Conservation (phyloP, 371 early-diverging fungal genomes). For the Haplosporangium sp. region DNA sequence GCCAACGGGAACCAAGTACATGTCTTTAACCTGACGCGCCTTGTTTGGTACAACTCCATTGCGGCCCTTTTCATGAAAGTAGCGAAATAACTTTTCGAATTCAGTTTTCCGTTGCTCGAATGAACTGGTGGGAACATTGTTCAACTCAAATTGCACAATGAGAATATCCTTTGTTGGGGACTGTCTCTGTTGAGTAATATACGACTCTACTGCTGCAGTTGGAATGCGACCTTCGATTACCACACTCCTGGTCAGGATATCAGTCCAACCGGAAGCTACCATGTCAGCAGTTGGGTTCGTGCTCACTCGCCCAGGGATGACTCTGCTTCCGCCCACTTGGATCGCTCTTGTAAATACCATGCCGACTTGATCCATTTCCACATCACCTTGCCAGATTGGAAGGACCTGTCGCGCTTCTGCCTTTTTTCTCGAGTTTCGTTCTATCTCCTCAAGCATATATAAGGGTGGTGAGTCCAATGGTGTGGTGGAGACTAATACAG, state of each 20-base stretch:
- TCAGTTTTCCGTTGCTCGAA: conserved; percentile 37
- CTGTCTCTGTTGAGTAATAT: conserved; percentile 67
- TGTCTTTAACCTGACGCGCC: conserved; percentile 75
- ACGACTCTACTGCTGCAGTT: conserved; percentile 62
- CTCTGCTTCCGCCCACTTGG: conserved; percentile 74
- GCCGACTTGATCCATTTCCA: conserved; percentile 78
- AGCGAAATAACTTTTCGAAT: conserved; percentile 63
- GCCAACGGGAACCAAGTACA: conserved; percentile 77
- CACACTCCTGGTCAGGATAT: conserved; percentile 68
- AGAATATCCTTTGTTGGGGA: conserved; percentile 70
- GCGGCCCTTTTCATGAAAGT: conserved; percentile 70
- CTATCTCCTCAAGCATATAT: conserved; percentile 46
- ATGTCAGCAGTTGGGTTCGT: conserved; percentile 26
- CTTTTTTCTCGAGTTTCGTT: conserved; percentile 12
- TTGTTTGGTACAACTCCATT: conserved; percentile 80
- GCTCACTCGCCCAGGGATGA: conserved; percentile 22
- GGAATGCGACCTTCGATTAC: conserved; percentile 79
- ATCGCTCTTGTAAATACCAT: conserved; percentile 67
- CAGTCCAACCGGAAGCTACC: conserved; percentile 65
- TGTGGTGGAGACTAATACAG: conserved; percentile 30
- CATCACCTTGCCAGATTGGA: conserved; percentile 73
- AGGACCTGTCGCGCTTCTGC: conserved; percentile 11
- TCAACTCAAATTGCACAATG: conserved; percentile 64
- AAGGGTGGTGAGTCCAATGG: conserved; percentile 48
- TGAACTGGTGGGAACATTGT: conserved; percentile 8